phyloP scores from a whole-genome alignment of 164 flowering plant species.

The Nymphaea thermarum region DNA sequence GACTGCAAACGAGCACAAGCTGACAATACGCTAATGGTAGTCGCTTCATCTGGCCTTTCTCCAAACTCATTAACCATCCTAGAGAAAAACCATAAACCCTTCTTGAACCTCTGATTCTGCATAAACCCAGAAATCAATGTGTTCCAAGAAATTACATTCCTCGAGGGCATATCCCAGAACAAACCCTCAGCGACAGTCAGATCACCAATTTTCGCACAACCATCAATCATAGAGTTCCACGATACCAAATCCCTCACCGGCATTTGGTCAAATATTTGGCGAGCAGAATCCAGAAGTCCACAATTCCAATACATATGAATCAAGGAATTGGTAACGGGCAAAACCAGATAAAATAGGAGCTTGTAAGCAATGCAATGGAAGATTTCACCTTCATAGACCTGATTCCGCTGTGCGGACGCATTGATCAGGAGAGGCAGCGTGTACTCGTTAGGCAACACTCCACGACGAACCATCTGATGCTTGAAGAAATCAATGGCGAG shows the following conservation, averaged over 20 bases:
- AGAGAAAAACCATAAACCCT: background rate
- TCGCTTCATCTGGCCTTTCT: background rate
- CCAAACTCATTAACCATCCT: background rate
- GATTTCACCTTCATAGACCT: background rate
- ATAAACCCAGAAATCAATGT: background rate
- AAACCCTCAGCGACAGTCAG: slow-evolving; percentile 1
- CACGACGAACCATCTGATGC: background rate
- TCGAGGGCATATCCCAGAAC: slow-evolving; percentile 2
- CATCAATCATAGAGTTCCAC: background rate
- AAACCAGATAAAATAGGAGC: background rate
- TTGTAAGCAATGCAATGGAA: background rate
- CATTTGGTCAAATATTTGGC: slow-evolving; percentile 3
- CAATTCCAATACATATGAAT: slow-evolving; percentile 1
- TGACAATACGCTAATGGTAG: background rate
- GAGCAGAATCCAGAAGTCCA: background rate
- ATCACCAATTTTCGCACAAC: background rate
- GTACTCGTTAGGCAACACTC: background rate
- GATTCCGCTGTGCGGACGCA: background rate
- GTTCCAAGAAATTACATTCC: slow-evolving; percentile 3
- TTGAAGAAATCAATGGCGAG: background rate
- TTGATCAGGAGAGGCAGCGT: background rate
- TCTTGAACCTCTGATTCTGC: background rate
- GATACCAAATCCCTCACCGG: slow-evolving; percentile 1
- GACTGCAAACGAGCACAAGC: background rate
- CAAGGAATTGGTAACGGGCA: slow-evolving; percentile 1